Evolutionary conservation across 2,329 filamentous ascomycete genomes (phyloP).

Genomic region (Aspergillus hiratsukae): DNA sequence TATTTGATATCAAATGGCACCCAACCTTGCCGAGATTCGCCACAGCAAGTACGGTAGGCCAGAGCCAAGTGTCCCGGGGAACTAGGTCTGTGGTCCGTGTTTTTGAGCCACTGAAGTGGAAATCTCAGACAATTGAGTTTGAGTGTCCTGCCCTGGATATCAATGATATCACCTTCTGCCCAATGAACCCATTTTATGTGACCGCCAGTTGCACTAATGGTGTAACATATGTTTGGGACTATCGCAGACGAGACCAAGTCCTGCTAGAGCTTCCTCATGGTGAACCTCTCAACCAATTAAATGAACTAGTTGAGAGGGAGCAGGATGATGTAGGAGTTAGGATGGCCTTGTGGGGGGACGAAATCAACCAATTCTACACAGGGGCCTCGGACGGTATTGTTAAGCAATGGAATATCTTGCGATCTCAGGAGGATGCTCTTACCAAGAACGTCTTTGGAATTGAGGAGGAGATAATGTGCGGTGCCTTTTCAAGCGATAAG

Average conservation of each 20-base stretch:
- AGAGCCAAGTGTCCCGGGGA: conserved; percentile 28
- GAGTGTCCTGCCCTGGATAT: conserved; percentile 58
- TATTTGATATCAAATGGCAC: conserved; percentile 59
- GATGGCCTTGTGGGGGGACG: conserved; percentile 54
- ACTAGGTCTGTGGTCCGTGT: conserved; percentile 50
- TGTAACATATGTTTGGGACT: conserved; percentile 58
- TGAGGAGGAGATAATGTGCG: conserved; percentile 54
- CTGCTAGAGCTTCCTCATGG: conserved; percentile 51
- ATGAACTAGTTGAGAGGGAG: conserved; percentile 40
- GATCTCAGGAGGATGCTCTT: conserved; percentile 47
- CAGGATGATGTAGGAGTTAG: conserved; percentile 54
- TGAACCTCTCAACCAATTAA: conserved; percentile 45
- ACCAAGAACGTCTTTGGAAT: conserved; percentile 48
- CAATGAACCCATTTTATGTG: conserved; percentile 44
- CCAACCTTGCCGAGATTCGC: conserved; percentile 48
- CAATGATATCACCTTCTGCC: conserved; percentile 55
- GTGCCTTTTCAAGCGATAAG: conserved; percentile 53
- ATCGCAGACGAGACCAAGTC: conserved; percentile 42
- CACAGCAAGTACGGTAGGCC: conserved; percentile 45
- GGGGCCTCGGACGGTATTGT: conserved; percentile 59
- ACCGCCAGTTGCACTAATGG: conserved; percentile 59
- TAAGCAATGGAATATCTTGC: conserved; percentile 57
- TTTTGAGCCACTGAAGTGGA: conserved; percentile 42
- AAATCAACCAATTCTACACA: conserved; percentile 51
- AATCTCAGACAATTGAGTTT: conserved; percentile 41